Evolutionary conservation across 768 basidiomycete species (phyloP).

Genomic region (Boletus rubroflammeus): DNA sequence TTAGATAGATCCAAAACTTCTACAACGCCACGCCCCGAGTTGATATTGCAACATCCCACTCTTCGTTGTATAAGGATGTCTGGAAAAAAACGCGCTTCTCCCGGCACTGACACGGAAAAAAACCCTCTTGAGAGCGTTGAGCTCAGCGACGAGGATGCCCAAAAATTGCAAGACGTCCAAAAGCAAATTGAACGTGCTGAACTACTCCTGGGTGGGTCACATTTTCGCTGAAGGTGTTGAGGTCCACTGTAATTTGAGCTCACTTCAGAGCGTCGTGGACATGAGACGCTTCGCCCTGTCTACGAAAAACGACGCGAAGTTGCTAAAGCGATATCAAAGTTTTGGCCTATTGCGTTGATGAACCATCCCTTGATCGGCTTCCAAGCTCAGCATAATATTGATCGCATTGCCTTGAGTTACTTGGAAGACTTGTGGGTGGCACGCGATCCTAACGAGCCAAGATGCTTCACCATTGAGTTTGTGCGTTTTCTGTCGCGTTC

Average conservation of each 20-base stretch:
- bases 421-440: constrained; percentile 83
- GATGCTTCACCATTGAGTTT: constrained; percentile 85
- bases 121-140: constrained; percentile 63
- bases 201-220: constrained; percentile 62
- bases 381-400: constrained; percentile 68
- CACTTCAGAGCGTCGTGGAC: constrained; percentile 58
- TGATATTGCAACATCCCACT: constrained; percentile 6
- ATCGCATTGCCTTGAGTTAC: constrained; percentile 78
- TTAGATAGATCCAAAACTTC: constrained; percentile 27
- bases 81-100: constrained; percentile 70
- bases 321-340: constrained; percentile 64
- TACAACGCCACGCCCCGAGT: not conserved
- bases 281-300: constrained; percentile 52
- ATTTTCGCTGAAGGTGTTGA: not conserved
- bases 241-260: constrained; percentile 8
- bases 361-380: constrained; percentile 62
- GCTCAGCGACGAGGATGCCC: constrained; percentile 67
- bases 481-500: constrained; percentile 47
- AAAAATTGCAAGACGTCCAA: constrained; percentile 61
- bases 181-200: constrained; percentile 70
- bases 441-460: constrained; percentile 67
- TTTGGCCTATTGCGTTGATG: constrained; percentile 85
- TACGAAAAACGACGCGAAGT: constrained; percentile 70
- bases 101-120: constrained; percentile 76
- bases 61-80: constrained; percentile 27